Evolutionary conservation across 805 yeast species (phyloP).

Genomic region (Starmerella stigmatis): DNA sequence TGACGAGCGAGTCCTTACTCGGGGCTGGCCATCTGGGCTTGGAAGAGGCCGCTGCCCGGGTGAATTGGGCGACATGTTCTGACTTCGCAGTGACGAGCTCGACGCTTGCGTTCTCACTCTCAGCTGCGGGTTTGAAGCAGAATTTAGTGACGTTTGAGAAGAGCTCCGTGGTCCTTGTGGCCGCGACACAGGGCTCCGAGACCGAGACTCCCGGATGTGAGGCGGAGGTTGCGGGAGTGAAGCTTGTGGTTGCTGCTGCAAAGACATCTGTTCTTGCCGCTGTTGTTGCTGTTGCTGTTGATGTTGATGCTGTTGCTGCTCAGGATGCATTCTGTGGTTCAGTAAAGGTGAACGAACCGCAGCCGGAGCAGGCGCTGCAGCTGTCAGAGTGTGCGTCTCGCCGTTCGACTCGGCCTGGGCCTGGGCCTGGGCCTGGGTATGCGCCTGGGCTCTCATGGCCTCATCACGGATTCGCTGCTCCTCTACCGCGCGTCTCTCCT

Average conservation of each 20-base stretch:
- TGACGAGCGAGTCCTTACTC: slow-evolving; percentile 1
- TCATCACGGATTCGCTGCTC: too few relatives aligned
- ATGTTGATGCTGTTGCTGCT: slow-evolving; percentile 1
- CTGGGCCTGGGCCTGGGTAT: too few relatives aligned
- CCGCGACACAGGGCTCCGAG: neutral
- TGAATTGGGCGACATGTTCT: too few relatives aligned
- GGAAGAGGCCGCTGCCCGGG: neutral
- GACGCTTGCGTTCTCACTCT: too few relatives aligned
- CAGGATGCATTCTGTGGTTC: slow-evolving; percentile 9
- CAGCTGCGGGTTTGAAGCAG: neutral
- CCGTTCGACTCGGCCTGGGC: neutral
- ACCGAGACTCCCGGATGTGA: neutral
- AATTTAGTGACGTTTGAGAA: neutral
- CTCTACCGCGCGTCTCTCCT: too few relatives aligned
- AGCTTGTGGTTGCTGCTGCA: neutral
- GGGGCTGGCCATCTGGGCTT: neutral
- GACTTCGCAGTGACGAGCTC: too few relatives aligned
- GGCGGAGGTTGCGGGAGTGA: neutral
- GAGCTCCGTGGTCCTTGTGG: neutral
- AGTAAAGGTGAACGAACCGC: slow-evolving; percentile 13
- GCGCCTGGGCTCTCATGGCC: too few relatives aligned
- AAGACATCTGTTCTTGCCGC: neutral
- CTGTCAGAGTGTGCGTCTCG: slow-evolving; percentile 1
- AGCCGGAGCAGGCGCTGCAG: slow-evolving; percentile 11
- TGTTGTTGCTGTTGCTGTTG: neutral